Evolutionary conservation across 2,329 filamentous ascomycete species (phyloP), one percentile per base, ranked within the genome.

Genomic region (Botrytis fabae): DNA sequence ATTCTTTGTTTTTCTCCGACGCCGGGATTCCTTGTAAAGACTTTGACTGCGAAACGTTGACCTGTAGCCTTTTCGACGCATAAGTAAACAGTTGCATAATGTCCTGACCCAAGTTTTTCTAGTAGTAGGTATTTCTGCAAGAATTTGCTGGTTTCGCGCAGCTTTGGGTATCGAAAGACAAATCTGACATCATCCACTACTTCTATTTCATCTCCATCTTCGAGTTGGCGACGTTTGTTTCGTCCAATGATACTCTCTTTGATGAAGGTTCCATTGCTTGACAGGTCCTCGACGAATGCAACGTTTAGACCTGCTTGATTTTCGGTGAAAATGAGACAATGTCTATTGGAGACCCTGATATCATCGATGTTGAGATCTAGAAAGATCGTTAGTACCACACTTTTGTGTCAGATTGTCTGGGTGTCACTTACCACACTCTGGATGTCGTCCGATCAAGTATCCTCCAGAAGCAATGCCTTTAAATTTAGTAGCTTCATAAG

Each of bases 181-280:
- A 97, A 99, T 35, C 93, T 90, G 14, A 93, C 61, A 80, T 93
- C 91, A 78, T 94, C 91, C 66, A 97, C 86, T 46, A 99, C 91
- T 10, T 93, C 92, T 69, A 99, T 92, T 82, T 98, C 95, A 77
- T 99, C 96, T 54, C 93, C 91, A 78, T 98, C 94, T 78, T 94
- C 87, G 42, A 99, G 86, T 81, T 97, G 94, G 73, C 95, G 90
- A 71, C 94, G 89, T 82, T 97, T 94, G 82, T 99, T 99, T 69
- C 95, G 91, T 38, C 96, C 96, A 38, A 99, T 89, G 44, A 97
- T 87, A 25, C 91, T 92, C 78, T 98, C 94, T 80, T 98, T 98
- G 78, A 99, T 92, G 80, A 95, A 99, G 0, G 97, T 99, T 69
- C 96, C 96, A 81, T 99, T 99, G 80, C 91, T 96, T 10, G 96